phyloP scores from a whole-genome alignment of 2,329 filamentous ascomycete genomes.

The Diaporthe sp. region DNA sequence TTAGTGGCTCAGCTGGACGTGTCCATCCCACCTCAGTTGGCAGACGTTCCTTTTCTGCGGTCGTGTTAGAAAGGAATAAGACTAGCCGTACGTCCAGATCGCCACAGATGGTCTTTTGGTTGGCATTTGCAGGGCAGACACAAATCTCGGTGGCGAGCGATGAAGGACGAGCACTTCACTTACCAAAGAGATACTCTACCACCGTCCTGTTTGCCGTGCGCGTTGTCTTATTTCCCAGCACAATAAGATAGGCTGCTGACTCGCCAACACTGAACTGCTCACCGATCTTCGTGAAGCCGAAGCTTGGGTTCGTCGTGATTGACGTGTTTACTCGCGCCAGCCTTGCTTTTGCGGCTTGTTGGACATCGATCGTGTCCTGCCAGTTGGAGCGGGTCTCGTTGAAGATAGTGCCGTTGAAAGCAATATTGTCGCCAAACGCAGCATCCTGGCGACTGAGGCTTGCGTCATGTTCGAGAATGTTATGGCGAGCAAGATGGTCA shows the following conservation, averaged over 20 bases:
- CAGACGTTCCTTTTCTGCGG: constrained; percentile 38
- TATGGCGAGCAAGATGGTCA: constrained; percentile 55
- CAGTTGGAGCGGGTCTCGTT: constrained; percentile 57
- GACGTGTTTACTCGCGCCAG: constrained; percentile 55
- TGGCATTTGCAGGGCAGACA: background rate
- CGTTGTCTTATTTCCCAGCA: constrained; percentile 55
- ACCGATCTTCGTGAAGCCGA: constrained; percentile 53
- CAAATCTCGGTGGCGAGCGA: background rate
- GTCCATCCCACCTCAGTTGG: constrained; percentile 38
- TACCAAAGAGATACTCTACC: constrained; percentile 59
- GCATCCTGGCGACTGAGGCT: constrained; percentile 54
- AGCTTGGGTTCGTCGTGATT: constrained; percentile 57
- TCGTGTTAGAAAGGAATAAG: background rate
- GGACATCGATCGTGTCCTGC: constrained; percentile 52
- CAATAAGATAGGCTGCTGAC: constrained; percentile 58
- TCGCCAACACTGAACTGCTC: constrained; percentile 62
- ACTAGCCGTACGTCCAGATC: background rate
- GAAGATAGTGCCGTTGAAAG: constrained; percentile 64
- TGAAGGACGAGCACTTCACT: constrained; percentile 30
- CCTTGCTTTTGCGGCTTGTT: constrained; percentile 57
- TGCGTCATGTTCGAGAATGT: constrained; percentile 60
- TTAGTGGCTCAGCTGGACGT: constrained; percentile 8
- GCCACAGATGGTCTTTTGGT: too few species aligned
- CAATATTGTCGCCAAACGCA: constrained; percentile 59
- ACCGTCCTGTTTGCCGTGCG: constrained; percentile 51